phyloP scores from a whole-genome alignment of 371 early-diverging fungal species.

The Saksenaea oblongispora region DNA sequence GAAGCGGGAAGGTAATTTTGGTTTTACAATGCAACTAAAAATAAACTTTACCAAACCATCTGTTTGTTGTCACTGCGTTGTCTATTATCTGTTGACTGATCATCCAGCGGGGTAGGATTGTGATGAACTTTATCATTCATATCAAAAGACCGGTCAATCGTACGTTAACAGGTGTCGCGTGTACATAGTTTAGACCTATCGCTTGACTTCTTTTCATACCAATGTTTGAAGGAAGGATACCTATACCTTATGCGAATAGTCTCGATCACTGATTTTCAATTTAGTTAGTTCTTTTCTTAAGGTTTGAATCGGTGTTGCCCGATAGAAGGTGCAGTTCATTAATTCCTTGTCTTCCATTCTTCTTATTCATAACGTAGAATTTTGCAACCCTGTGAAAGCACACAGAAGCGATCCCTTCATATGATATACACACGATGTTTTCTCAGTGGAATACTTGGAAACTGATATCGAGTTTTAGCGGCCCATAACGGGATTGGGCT shows the following conservation, averaged over 20 bases:
- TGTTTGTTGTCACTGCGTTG: neutral
- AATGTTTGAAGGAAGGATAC: neutral
- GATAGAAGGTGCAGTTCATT: neutral
- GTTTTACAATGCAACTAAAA: neutral
- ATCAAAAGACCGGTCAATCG: neutral
- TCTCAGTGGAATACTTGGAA: neutral
- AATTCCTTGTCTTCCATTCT: neutral
- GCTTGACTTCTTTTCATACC: neutral
- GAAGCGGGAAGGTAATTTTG: neutral
- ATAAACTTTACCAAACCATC: neutral
- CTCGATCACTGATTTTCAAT: neutral
- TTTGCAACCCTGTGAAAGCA: neutral
- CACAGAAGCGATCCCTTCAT: neutral
- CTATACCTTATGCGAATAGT: neutral
- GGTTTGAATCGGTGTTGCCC: neutral
- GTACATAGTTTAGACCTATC: neutral
- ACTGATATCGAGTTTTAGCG: neutral
- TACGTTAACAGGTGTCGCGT: neutral
- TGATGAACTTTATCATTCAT: neutral
- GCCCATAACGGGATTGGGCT: neutral
- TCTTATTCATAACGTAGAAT: neutral
- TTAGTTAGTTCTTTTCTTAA: neutral
- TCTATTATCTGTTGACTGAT: constrained; percentile 3
- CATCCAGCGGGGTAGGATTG: neutral
- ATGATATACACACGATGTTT: neutral